Conservation (phyloP, 768 basidiomycete genomes). For the Piloderma croceum region DNA sequence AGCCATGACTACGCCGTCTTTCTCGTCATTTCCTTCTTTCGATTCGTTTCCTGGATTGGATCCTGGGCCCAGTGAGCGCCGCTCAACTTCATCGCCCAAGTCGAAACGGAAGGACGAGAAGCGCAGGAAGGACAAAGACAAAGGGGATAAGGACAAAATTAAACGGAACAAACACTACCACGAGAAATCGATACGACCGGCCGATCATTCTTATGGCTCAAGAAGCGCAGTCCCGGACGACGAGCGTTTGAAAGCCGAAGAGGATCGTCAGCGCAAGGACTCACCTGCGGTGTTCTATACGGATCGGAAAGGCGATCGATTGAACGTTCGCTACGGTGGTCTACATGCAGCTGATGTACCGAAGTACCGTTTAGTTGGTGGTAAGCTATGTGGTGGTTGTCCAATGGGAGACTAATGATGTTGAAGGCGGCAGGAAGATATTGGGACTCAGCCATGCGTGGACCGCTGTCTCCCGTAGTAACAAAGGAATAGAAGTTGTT, state of each 20-base stretch:
- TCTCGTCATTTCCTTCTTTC: slow-evolving; percentile 61
- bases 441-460: slow-evolving; percentile 55
- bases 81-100: neutral
- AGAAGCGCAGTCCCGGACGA: slow-evolving; percentile 26
- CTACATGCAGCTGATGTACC: slow-evolving; percentile 59
- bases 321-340: slow-evolving; percentile 65
- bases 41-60: slow-evolving; percentile 65
- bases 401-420: slow-evolving; percentile 42
- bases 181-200: slow-evolving; percentile 12
- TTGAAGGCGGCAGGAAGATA: slow-evolving; percentile 54
- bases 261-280: slow-evolving; percentile 27
- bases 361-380: slow-evolving; percentile 52
- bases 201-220: slow-evolving; percentile 9
- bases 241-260: slow-evolving; percentile 27
- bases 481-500: slow-evolving; percentile 57
- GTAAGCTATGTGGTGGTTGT: slow-evolving; percentile 35
- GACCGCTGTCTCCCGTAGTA: slow-evolving; percentile 38
- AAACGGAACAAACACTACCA: slow-evolving; percentile 26
- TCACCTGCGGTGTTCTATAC: slow-evolving; percentile 45
- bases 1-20: slow-evolving; percentile 51
- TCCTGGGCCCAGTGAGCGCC: slow-evolving; percentile 33
- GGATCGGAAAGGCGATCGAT: slow-evolving; percentile 59
- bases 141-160: slow-evolving; percentile 20
- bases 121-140: slow-evolving; percentile 22
- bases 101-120: slow-evolving; percentile 19